Evolutionary conservation across 129 eudicot genomes (phyloP), one percentile per base, ranked within the genome.

Genomic region (Flaveria trinervia): DNA sequence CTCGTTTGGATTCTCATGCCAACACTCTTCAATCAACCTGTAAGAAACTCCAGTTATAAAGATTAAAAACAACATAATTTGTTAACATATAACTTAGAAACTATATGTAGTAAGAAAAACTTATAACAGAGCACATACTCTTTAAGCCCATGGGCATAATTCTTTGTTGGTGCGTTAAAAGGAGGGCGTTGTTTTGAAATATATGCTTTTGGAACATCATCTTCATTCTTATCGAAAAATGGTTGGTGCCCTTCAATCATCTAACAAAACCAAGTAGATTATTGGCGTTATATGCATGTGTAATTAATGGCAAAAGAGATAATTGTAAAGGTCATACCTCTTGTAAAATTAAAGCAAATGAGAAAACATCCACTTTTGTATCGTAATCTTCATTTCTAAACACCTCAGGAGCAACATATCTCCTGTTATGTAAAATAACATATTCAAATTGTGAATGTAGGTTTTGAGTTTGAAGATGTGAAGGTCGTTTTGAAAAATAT

Each of bases 191-290:
- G 76, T 69, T 91, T 89, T 11, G 80, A 89, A 78, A 83, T 86
- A 82, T 87, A 91, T 56, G 84, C 86, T 77, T 85, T 83, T 16
- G 91, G 90, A 39, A 92, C 97, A 36, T 95, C 97, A 51, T 59
- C 66, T 77, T 88, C 99, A 64, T 82, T 76, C 88, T 79, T 86
- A 39, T 70, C 55, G 44, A 44, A 57, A 75, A 95, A 95, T 3
- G 99, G 99, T 36, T 86, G 93, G 81, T 83, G 72, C 45, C 99
- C 99, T 86, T 95, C 99, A 84, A 95, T 91, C 96, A 94, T 89
- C 98, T 94, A n/a, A 70, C 69, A 23, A 74, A 74, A 82, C 3
- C 16, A 70, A 83, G 15, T 7, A 80, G 43, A 73, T 39, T 39
- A 59, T 10, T 25, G 66, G 43, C 69, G 46, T 77, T 54, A 49